phyloP scores from a whole-genome alignment of 176 grass and related monocot genomes.

The Alloteropsis semialata region DNA sequence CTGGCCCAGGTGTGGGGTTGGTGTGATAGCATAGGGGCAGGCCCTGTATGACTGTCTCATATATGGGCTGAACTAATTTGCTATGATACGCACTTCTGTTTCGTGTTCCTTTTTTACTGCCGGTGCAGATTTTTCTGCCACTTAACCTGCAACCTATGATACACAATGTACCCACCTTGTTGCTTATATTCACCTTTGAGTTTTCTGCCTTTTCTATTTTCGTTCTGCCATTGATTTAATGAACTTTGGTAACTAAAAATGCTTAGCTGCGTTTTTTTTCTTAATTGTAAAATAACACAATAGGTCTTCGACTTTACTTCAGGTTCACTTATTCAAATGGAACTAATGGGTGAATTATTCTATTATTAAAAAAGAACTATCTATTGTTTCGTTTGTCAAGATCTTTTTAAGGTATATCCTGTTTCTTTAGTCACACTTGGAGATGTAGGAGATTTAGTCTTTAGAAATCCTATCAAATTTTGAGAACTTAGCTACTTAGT shows the following conservation, averaged over 20 bases:
- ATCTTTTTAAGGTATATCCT: not conserved
- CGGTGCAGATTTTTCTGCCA: not conserved
- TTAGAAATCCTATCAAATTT: not conserved
- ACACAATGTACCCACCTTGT: constrained; percentile 1
- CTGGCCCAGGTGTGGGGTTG: no score
- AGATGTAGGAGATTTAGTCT: not conserved
- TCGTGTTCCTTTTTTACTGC: not conserved
- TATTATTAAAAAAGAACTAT: not conserved
- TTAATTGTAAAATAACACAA: not conserved
- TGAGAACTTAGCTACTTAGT: not conserved
- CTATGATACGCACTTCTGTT: not conserved
- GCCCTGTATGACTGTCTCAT: not conserved
- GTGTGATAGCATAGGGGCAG: not conserved
- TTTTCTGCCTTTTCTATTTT: not conserved
- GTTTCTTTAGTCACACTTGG: not conserved
- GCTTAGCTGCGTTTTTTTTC: not conserved
- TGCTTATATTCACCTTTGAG: constrained; percentile 11
- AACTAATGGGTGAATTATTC: not conserved
- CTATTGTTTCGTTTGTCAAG: not conserved
- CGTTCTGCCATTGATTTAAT: not conserved
- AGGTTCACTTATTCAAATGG: not conserved
- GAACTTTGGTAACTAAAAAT: constrained; percentile 2
- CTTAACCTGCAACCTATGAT: constrained; percentile 6
- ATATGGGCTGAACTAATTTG: not conserved
- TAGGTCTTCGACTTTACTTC: not conserved